Conservation (phyloP, 2,329 filamentous ascomycete genomes). For the Ilyonectria mors-panacis region DNA sequence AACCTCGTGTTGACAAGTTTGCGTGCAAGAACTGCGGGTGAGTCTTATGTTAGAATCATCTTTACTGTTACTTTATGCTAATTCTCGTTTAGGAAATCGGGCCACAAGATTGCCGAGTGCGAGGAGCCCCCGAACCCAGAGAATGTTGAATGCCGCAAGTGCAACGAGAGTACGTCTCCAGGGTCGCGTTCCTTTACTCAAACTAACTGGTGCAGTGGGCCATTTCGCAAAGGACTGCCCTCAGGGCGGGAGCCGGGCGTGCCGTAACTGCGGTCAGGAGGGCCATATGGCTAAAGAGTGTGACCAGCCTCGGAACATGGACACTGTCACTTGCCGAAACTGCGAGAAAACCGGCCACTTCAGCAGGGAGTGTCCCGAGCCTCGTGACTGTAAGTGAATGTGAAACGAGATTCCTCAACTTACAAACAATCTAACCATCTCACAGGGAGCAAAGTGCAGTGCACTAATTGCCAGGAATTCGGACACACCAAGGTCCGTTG, state of each 20-base stretch:
- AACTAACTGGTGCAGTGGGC: slow-evolving; percentile 60
- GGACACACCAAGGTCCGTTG: slow-evolving; percentile 59
- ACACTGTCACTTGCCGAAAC: slow-evolving; percentile 70
- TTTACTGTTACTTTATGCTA: slow-evolving; percentile 13
- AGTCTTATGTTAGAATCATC: slow-evolving; percentile 25
- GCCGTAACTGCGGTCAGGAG: slow-evolving; percentile 75
- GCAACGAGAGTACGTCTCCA: slow-evolving; percentile 68
- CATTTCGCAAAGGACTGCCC: slow-evolving; percentile 77
- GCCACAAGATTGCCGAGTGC: slow-evolving; percentile 67
- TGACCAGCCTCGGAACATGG: slow-evolving; percentile 60
- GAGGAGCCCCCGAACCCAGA: slow-evolving; percentile 73
- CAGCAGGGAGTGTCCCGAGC: slow-evolving; percentile 74
- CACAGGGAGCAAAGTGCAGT: slow-evolving; percentile 58
- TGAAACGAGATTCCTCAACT: neutral
- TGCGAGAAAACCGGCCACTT: slow-evolving; percentile 74
- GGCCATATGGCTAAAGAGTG: slow-evolving; percentile 71
- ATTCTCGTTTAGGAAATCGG: slow-evolving; percentile 58
- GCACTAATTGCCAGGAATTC: slow-evolving; percentile 56
- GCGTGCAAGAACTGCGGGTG: slow-evolving; percentile 79
- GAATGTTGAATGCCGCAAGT: slow-evolving; percentile 77
- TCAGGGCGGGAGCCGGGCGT: slow-evolving; percentile 68
- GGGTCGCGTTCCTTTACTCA: neutral
- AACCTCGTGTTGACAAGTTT: slow-evolving; percentile 74
- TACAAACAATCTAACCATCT: slow-evolving; percentile 34
- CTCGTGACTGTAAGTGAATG: slow-evolving; percentile 56